These are phyloP conservation scores for Boletus fagicola DNA, from an alignment of 768 basidiomycete genomes.

Conservation along the genomic window DNA sequence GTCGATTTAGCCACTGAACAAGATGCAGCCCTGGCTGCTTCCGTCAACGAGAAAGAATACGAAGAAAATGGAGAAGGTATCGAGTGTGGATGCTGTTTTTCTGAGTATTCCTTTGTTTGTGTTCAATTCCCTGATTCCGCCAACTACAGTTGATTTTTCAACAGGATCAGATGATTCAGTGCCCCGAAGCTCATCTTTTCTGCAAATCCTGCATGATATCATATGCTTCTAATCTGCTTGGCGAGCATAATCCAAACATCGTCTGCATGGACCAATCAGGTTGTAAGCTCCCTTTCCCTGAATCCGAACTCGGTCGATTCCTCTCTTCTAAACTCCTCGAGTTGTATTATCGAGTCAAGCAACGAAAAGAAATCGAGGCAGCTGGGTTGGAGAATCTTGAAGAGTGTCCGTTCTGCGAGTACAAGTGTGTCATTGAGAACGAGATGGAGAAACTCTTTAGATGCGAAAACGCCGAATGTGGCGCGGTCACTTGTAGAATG, in stretches of 20 bases:
- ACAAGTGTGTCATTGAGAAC: conserved; percentile 75
- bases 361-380: conserved; percentile 74
- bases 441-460: conserved; percentile 58
- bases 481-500: conserved; percentile 69
- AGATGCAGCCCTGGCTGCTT: conserved; percentile 34
- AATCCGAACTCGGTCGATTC: conserved; percentile 65
- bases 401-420: conserved; percentile 91
- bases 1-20: conserved; percentile 25
- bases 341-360: conserved; percentile 72
- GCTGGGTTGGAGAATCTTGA: conserved; percentile 80
- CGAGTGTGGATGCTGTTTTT: conserved; percentile 89
- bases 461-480: conserved; percentile 64
- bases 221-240: conserved; percentile 68
- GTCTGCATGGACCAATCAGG: conserved; percentile 82
- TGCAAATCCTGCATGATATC: conserved; percentile 68
- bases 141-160: background rate
- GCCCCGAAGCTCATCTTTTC: conserved; percentile 87
- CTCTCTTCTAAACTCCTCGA: conserved; percentile 63
- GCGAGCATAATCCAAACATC: conserved; percentile 58
- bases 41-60: conserved; percentile 40
- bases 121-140: background rate
- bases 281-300: conserved; percentile 65
- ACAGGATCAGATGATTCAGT: conserved; percentile 84
- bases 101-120: conserved; percentile 67
- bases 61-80: conserved; percentile 58